Evolutionary conservation across 1,139 yeast species (phyloP).

Genomic region (Yamadazyma friedrichii): DNA sequence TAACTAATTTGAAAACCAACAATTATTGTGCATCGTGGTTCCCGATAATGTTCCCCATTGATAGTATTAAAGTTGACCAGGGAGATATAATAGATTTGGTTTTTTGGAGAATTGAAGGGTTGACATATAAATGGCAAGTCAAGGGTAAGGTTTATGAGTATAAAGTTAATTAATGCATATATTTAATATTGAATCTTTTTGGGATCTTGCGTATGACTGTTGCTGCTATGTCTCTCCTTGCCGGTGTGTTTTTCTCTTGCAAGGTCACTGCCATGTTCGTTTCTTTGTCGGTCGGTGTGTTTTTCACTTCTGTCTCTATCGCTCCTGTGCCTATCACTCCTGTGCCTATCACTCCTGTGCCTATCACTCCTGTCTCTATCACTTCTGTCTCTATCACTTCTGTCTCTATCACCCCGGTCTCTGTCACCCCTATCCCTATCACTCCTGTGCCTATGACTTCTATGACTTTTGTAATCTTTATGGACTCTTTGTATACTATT

Average conservation of each 20-base stretch:
- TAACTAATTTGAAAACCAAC: constrained; percentile 23
- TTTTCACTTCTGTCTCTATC: constrained; percentile 32
- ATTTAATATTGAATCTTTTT: constrained; percentile 1
- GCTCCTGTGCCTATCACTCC: constrained; percentile 27
- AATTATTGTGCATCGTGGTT: constrained; percentile 50
- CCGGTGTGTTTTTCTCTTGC: not conserved
- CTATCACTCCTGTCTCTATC: constrained; percentile 20
- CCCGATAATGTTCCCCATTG: constrained; percentile 73
- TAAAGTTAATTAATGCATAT: not conserved
- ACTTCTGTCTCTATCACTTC: constrained; percentile 28
- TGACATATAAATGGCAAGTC: constrained; percentile 77
- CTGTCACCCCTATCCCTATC: not conserved
- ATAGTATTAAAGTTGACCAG: constrained; percentile 39
- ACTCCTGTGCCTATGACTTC: constrained; percentile 4
- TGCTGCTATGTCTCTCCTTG: not conserved
- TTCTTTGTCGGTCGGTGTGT: too few relatives aligned
- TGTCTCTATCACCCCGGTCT: constrained; percentile 2
- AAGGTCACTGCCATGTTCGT: too few relatives aligned
- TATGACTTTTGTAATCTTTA: constrained; percentile 7
- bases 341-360: not conserved
- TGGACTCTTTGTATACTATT: too few relatives aligned
- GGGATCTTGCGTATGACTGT: not conserved
- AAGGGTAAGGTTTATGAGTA: constrained; percentile 11
- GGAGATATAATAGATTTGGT: constrained; percentile 30
- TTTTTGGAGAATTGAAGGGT: constrained; percentile 25